Evolutionary conservation across 306 rosid genomes (phyloP).

Genomic region (Quillaja saponaria): DNA sequence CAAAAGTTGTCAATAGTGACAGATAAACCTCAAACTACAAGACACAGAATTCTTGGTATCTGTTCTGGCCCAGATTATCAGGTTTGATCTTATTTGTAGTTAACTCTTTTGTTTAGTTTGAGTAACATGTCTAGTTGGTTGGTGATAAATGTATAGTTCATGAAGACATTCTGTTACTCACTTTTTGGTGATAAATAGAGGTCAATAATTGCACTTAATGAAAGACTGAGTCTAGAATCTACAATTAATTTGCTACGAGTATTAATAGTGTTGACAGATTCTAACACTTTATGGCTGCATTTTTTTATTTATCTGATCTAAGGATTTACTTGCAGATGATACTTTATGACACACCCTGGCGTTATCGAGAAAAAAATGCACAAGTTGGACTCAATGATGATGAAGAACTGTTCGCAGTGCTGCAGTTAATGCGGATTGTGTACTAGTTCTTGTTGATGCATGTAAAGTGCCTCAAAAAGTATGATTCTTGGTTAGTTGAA

Average conservation of each 20-base stretch:
- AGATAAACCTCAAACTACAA: slow-evolving; percentile 93
- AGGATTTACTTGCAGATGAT: slow-evolving; percentile 60
- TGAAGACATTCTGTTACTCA: slow-evolving; percentile 7
- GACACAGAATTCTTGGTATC: slow-evolving; percentile 94
- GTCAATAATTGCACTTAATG: slow-evolving; percentile 2
- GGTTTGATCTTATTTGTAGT: slow-evolving; percentile 53
- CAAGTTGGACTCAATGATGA: slow-evolving; percentile 94
- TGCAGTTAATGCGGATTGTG: slow-evolving; percentile 83
- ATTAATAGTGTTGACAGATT: neutral
- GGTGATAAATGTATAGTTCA: slow-evolving; percentile 16
- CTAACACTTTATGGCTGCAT: slow-evolving; percentile 9
- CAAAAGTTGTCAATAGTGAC: slow-evolving; percentile 94
- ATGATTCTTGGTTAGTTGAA: slow-evolving; percentile 42
- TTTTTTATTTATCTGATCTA: slow-evolving; percentile 25
- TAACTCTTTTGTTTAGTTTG: slow-evolving; percentile 26
- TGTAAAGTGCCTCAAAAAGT: slow-evolving; percentile 91
- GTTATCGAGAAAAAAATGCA: slow-evolving; percentile 90
- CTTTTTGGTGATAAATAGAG: slow-evolving; percentile 12
- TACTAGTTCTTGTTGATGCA: slow-evolving; percentile 95
- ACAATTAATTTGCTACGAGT: slow-evolving; percentile 12
- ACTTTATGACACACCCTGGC: slow-evolving; percentile 97
- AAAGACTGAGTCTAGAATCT: neutral
- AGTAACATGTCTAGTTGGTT: slow-evolving; percentile 16
- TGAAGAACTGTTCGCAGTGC: slow-evolving; percentile 95
- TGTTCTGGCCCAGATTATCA: slow-evolving; percentile 87